A percentile compares a stretch with the other conserved stretches of the same genome.
Conservation (phyloP, 192 early-diverging fungal genomes). For the Chytriomyces hyalinus region DNA sequence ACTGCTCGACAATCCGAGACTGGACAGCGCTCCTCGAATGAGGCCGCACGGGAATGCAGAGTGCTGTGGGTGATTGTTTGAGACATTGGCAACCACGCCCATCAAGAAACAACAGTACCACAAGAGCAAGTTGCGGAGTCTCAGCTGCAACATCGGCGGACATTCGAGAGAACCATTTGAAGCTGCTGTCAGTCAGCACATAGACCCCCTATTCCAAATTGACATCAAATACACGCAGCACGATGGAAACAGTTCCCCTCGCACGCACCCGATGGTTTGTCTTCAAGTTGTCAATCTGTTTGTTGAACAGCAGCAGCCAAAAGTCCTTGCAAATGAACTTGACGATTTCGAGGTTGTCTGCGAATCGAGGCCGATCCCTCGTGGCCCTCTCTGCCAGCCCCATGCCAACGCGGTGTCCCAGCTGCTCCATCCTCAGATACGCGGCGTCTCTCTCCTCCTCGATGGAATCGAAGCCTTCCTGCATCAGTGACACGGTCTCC, state of each 20-base stretch:
- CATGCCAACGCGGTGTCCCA: constrained; percentile 89
- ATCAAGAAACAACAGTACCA: constrained; percentile 55
- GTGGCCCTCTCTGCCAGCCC: constrained; percentile 88
- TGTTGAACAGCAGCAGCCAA: constrained; percentile 93
- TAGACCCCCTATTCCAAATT: constrained; percentile 78
- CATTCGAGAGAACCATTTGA: constrained; percentile 94
- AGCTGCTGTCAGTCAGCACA: constrained; percentile 97
- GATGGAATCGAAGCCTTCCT: constrained; percentile 32
- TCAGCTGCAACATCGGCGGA: constrained; percentile 79
- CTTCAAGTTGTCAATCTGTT: constrained; percentile 98
- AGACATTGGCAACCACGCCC: not conserved
- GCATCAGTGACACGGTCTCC: constrained; percentile 7
- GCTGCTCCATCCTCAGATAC: constrained; percentile 87
- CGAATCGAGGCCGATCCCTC: constrained; percentile 83
- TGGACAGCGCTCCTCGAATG: constrained; percentile 90
- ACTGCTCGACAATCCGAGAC: constrained; percentile 81
- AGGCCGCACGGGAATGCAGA: constrained; percentile 97
- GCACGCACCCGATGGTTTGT: constrained; percentile 89
- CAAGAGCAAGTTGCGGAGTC: constrained; percentile 76
- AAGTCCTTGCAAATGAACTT: constrained; percentile 99
- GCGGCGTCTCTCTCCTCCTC: constrained; percentile 85
- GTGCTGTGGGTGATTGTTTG: constrained; percentile 58
- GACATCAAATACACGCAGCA: too few relatives aligned
- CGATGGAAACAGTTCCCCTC: not conserved
- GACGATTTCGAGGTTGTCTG: constrained; percentile 93